These are phyloP conservation scores for Citrus reticulata DNA, from an alignment of 345 rosid species.

Conservation along the genomic window DNA sequence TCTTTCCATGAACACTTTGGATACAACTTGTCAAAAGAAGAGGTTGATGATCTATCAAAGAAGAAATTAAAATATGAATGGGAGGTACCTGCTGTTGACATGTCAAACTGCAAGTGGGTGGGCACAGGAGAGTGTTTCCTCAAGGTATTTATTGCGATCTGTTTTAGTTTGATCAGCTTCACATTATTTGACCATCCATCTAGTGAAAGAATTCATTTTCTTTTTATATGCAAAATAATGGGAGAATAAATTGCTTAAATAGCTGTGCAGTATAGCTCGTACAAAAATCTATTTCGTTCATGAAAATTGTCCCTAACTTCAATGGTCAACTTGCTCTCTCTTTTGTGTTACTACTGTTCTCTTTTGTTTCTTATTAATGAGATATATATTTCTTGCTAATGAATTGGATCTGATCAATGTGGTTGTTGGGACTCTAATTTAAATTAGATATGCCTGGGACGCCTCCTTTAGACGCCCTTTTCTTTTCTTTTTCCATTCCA, in stretches of 20 bases:
- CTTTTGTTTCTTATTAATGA: not conserved
- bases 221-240: not conserved
- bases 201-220: not conserved
- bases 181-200: not conserved
- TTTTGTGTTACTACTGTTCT: not conserved
- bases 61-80: constrained; percentile 68
- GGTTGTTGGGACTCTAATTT: not conserved
- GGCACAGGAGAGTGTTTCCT: constrained; percentile 65
- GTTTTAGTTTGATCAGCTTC: not conserved
- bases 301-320: not conserved
- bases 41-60: constrained; percentile 43
- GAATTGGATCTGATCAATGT: not conserved
- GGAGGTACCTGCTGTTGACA: constrained; percentile 63
- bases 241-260: not conserved
- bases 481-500: no score
- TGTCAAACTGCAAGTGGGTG: constrained; percentile 68
- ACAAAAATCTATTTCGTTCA: not conserved
- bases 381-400: not conserved
- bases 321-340: not conserved
- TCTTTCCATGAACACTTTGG: constrained; percentile 61
- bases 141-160: constrained; percentile 39
- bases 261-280: not conserved
- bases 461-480: not conserved
- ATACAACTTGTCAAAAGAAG: constrained; percentile 52
- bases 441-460: not conserved